A percentile compares a stretch with the other conserved stretches of the same genome.
Conservation (phyloP, 2,329 filamentous ascomycete genomes). For the Cadophora sp. region DNA sequence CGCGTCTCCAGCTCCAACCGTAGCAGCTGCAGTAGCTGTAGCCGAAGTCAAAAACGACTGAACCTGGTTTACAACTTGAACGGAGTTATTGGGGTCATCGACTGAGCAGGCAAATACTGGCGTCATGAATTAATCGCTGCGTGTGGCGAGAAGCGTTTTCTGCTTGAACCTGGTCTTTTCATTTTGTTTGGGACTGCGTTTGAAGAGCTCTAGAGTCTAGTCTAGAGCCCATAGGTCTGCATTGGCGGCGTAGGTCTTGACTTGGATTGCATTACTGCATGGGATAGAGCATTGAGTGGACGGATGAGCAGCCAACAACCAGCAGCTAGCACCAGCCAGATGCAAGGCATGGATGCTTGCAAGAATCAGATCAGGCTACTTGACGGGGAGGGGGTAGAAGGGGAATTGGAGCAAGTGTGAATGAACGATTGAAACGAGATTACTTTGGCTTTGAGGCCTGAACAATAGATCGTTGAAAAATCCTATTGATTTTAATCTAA, state of each 20-base stretch:
- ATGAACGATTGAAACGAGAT: not conserved
- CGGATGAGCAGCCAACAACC: not conserved
- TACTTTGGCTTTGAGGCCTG: not conserved
- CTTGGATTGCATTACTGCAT: not conserved
- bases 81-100: no score
- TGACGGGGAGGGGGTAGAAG: not conserved
- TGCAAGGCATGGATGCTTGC: not conserved
- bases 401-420: not conserved
- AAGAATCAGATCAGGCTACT: not conserved
- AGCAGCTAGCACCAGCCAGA: not conserved
- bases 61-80: not conserved
- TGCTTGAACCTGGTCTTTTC: not conserved
- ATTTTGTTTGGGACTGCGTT: not conserved
- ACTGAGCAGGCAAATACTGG: not conserved
- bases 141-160: not conserved
- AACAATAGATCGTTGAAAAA: not conserved
- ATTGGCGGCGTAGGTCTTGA: not conserved
- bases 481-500: no score
- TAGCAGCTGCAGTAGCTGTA: not conserved
- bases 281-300: not conserved
- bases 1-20: not conserved
- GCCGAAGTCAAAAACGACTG: constrained; percentile 19
- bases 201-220: not conserved
- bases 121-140: not conserved
- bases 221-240: not conserved